These are phyloP conservation scores for Postia placenta DNA, from an alignment of 768 basidiomycete genomes.

Conservation along the genomic window DNA sequence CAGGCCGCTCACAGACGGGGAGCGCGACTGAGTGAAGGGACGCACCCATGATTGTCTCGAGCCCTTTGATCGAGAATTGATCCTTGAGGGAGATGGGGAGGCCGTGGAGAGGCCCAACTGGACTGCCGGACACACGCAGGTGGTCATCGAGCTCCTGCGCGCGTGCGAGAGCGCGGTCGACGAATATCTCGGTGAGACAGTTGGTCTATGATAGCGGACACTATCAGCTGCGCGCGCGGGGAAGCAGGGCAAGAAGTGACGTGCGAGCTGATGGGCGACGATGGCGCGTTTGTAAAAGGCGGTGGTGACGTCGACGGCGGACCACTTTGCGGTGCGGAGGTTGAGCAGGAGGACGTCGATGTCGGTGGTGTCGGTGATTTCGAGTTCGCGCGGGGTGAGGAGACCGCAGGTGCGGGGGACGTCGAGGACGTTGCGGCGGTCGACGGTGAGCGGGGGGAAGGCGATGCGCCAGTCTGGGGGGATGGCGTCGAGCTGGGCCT, in stretches of 20 bases:
- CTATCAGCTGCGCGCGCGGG: too few species aligned
- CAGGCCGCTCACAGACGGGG: background rate
- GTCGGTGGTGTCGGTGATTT: constrained; percentile 55
- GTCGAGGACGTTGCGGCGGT: constrained; percentile 41
- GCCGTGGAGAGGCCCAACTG: constrained; percentile 40
- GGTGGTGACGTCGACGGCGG: constrained; percentile 44
- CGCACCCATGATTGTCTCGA: constrained; percentile 54
- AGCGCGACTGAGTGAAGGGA: background rate
- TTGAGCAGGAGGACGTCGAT: constrained; percentile 39
- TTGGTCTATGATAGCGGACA: constrained; percentile 29
- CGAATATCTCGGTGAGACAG: constrained; percentile 44
- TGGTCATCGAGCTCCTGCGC: constrained; percentile 39
- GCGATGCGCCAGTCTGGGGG: constrained; percentile 59
- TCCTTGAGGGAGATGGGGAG: constrained; percentile 43
- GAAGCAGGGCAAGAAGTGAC: too few species aligned
- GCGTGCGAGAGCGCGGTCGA: constrained; percentile 35
- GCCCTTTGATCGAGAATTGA: constrained; percentile 50
- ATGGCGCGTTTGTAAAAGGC: constrained; percentile 45
- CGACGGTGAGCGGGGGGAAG: constrained; percentile 41
- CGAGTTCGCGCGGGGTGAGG: constrained; percentile 48
- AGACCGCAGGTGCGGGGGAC: constrained; percentile 54
- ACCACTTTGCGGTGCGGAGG: constrained; percentile 49
- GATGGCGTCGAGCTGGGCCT: constrained; percentile 45
- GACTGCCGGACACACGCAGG: constrained; percentile 31
- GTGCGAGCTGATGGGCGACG: constrained; percentile 43